Conservation (phyloP, 768 basidiomycete genomes). For the Termitomyces sp. region DNA sequence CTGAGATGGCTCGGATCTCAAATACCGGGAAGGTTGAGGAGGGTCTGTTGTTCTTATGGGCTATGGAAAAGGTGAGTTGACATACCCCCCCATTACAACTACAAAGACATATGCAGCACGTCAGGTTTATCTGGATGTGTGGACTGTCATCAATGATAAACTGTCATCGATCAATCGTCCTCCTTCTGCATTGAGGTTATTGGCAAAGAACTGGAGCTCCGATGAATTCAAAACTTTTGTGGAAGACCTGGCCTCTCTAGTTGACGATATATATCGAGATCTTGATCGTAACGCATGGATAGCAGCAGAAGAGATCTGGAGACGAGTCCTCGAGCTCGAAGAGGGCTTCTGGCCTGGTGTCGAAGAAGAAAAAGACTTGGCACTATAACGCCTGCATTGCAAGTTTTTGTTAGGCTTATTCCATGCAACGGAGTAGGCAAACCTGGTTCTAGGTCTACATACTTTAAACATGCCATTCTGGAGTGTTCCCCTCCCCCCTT, state of each 20-base stretch:
- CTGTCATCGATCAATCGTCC: constrained; percentile 8
- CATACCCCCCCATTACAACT: not conserved
- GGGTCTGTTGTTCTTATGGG: constrained; percentile 69
- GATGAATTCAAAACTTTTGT: constrained; percentile 51
- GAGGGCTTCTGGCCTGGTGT: constrained; percentile 15
- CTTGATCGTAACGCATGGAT: constrained; percentile 28
- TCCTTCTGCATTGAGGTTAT: constrained; percentile 31
- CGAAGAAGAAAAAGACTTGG: constrained; percentile 6
- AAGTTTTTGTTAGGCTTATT: not conserved
- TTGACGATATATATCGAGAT: constrained; percentile 35
- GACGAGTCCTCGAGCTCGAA: constrained; percentile 55
- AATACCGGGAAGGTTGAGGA: constrained; percentile 45
- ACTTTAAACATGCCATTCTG: not conserved
- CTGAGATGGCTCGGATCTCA: constrained; percentile 58
- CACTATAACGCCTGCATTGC: not conserved
- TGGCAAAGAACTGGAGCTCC: constrained; percentile 60
- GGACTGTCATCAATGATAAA: constrained; percentile 40
- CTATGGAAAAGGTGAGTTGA: constrained; percentile 61
- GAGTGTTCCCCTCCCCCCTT: not conserved
- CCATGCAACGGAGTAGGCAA: not conserved
- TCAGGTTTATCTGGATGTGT: constrained; percentile 67
- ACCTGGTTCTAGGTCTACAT: not conserved
- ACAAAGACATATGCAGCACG: not conserved
- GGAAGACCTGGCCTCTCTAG: constrained; percentile 37
- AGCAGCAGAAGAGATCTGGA: constrained; percentile 48